Evolutionary conservation across 179 eudicot genomes (phyloP).

Genomic region (Gypsophila paniculata): DNA sequence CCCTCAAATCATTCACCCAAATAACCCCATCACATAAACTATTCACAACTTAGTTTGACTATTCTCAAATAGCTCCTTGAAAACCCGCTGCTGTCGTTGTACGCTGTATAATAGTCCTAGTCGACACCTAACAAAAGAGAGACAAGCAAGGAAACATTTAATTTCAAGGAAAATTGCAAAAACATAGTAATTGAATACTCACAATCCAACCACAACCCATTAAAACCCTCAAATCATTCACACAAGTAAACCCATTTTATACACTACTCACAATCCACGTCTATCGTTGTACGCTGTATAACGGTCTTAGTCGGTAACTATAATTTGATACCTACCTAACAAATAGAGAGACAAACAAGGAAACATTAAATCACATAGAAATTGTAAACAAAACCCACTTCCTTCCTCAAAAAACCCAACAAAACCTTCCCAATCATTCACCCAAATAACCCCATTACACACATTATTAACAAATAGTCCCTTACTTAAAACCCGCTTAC

Average conservation of each 20-base stretch:
- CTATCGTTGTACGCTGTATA: too few relatives aligned
- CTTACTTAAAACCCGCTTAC: too few relatives aligned
- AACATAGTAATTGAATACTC: too few relatives aligned
- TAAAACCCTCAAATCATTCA: too few relatives aligned
- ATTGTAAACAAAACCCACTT: constrained; percentile 5
- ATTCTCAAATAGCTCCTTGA: constrained; percentile 7
- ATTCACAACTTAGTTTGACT: constrained; percentile 20
- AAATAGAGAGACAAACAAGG: too few relatives aligned
- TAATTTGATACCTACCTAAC: too few relatives aligned
- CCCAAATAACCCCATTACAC: neutral
- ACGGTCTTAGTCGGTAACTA: too few relatives aligned
- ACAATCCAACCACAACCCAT: neutral
- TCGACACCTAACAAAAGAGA: constrained; percentile 2
- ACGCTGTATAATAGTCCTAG: too few relatives aligned
- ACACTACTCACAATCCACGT: too few relatives aligned
- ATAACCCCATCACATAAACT: neutral
- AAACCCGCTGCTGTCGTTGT: neutral
- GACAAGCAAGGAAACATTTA: neutral
- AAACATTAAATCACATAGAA: too few relatives aligned
- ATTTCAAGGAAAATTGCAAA: constrained; percentile 6
- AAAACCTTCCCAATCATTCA: neutral
- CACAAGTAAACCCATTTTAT: too few relatives aligned
- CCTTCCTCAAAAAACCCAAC: neutral
- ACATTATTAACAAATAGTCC: too few relatives aligned
- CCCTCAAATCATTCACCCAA: constrained; percentile 6